These are phyloP conservation scores for Sedum album DNA, from an alignment of 164 flowering plant genomes.

Conservation along the genomic window DNA sequence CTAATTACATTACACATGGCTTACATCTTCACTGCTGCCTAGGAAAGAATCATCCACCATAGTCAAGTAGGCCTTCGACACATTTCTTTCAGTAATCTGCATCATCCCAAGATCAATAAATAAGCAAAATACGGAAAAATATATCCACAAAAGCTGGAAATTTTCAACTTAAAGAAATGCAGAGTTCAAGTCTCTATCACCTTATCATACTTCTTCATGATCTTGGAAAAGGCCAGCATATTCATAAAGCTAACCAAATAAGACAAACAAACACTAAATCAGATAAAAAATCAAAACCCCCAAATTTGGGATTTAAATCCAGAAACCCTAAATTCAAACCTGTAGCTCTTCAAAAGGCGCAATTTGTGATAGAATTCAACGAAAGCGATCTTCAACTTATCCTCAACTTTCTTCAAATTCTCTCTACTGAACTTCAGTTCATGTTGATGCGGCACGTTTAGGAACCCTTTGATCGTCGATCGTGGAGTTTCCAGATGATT, in stretches of 20 bases:
- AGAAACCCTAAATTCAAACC: slow-evolving; percentile 12
- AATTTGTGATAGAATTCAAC: slow-evolving; percentile 26
- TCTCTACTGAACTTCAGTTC: slow-evolving; percentile 24
- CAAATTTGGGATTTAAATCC: background rate
- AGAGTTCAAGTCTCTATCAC: slow-evolving; percentile 8
- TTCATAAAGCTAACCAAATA: slow-evolving; percentile 26
- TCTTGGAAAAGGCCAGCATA: slow-evolving; percentile 36
- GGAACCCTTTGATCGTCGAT: slow-evolving; percentile 30
- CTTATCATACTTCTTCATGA: slow-evolving; percentile 54
- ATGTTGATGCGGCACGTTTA: slow-evolving; percentile 7
- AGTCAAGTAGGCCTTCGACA: slow-evolving; percentile 24
- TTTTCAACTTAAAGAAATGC: background rate
- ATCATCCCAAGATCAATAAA: background rate
- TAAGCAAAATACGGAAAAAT: background rate
- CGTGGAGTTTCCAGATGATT: slow-evolving; percentile 29
- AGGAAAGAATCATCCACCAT: slow-evolving; percentile 26
- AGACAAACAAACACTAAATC: background rate
- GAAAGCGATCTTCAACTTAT: slow-evolving; percentile 20
- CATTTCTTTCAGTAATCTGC: slow-evolving; percentile 23
- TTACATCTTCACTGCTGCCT: slow-evolving; percentile 21
- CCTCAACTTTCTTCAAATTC: slow-evolving; percentile 22
- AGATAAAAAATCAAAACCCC: background rate
- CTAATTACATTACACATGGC: background rate
- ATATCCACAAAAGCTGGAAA: too few species aligned
- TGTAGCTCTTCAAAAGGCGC: slow-evolving; percentile 25